Conservation (phyloP, 2,329 filamentous ascomycete genomes). For the Ophiostoma australiae region DNA sequence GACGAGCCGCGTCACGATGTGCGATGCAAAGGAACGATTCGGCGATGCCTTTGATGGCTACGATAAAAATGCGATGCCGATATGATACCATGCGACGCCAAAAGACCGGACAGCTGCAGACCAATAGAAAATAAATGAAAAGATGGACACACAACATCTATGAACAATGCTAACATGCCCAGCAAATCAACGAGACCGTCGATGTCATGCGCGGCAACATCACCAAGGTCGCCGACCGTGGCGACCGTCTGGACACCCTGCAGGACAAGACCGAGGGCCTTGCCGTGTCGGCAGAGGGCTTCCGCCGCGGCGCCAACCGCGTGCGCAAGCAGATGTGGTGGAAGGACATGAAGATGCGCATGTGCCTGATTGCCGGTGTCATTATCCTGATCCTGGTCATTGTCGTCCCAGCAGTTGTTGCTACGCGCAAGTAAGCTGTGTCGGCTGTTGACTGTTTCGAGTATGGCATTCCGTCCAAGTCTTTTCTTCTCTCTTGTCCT, state of each 20-base stretch:
- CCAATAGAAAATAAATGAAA: too few species aligned
- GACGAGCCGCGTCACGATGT: too few species aligned
- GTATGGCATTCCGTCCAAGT: neutral
- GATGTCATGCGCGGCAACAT: constrained; percentile 97
- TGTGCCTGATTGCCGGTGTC: constrained; percentile 88
- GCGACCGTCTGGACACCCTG: constrained; percentile 78
- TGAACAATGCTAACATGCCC: neutral
- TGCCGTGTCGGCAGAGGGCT: constrained; percentile 86
- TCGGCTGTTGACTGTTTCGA: neutral
- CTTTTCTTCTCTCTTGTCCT: neutral
- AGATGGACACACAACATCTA: neutral
- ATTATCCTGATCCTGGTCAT: constrained; percentile 90
- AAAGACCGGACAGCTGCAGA: neutral
- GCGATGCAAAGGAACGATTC: neutral
- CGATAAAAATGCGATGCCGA: neutral
- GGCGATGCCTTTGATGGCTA: too few species aligned
- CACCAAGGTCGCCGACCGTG: constrained; percentile 91
- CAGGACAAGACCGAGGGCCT: constrained; percentile 95
- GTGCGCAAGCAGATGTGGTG: constrained; percentile 99
- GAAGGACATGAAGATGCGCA: constrained; percentile 99
- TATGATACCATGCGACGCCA: neutral
- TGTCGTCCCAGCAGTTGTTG: constrained; percentile 69
- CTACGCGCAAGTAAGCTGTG: constrained; percentile 19
- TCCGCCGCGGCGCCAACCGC: constrained; percentile 91
- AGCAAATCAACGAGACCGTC: constrained; percentile 98